Evolutionary conservation across 2,329 filamentous ascomycete genomes (phyloP), one percentile per base, ranked within the genome.

Genomic region (Claviceps digitariae): DNA sequence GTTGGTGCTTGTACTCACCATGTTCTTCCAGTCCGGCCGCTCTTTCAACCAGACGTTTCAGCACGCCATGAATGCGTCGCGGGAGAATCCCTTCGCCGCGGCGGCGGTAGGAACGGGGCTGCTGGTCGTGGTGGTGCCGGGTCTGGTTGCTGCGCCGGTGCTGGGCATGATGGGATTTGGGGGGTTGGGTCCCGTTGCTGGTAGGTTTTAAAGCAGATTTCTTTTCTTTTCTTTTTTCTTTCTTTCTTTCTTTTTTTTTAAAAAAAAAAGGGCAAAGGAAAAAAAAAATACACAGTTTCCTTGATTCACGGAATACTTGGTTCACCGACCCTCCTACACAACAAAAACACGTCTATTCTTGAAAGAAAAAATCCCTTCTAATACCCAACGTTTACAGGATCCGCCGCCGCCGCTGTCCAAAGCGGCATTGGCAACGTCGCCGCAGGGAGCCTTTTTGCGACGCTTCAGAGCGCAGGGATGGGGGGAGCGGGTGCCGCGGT

Each of bases 401-500:
- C 41, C 2, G 0, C 0, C 1, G 50, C 50, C 10, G 43, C 50
- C 4, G 3, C 9, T 2, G 43, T 58, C 0, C 67, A 69, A n/a
- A 58, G 58, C 10, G 34, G 41, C 1, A 62, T 67, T 0, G 67
- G 66, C 1, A 66, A 57, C 23, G 62, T 67, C 4, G 57, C 20
- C 0, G 59, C 59, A 0, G 51, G 54, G 0, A 57, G 61, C 6
- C 0, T 58, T 1, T 68, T 69, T 23, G 62, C 67, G 1, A 60
- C 52, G 2, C 57, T 68, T 0, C 63, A 67, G 57, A 68, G 65
- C 44, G 67, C 65, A 0, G 67, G 53, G 0, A 57, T 57, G 2
- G 65, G 61, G 0, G 67, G 68, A 1, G 62, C 58, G 12, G 63
- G 63, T 1, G 53, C 59, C 2, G 57, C 59, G 0, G 54, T 48